Conservation (phyloP, 1,139 yeast species). For the Suhomyces guaymorum region DNA sequence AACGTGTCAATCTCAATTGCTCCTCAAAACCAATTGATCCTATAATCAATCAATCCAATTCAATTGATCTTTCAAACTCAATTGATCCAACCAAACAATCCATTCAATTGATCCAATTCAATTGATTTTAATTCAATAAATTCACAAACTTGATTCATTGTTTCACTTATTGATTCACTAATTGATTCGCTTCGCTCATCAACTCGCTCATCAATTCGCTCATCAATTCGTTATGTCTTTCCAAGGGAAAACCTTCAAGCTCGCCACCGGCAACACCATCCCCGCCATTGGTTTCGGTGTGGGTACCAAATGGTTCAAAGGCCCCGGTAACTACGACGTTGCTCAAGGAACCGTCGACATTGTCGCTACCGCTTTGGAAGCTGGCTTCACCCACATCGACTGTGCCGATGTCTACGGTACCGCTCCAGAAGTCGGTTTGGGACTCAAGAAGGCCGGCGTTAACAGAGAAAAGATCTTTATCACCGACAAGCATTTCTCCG, state of each 20-base stretch:
- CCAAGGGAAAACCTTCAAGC: conserved; percentile 21
- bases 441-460: conserved; percentile 24
- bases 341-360: conserved; percentile 25
- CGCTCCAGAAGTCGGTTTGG: conserved; percentile 34
- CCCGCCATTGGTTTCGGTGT: conserved; percentile 39
- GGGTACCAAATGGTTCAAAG: conserved; percentile 39
- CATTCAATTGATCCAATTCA: too few species aligned
- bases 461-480: conserved; percentile 51
- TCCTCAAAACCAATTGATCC: too few species aligned
- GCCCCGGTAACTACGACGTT: conserved; percentile 20
- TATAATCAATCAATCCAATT: too few species aligned
- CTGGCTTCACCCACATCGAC: conserved; percentile 39
- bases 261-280: conserved; percentile 25
- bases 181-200: too few species aligned
- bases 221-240: too few species aligned
- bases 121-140: too few species aligned
- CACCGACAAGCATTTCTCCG: conserved; percentile 51
- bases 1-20: too few species aligned
- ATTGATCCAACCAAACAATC: too few species aligned
- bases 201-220: too few species aligned
- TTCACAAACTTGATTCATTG: too few species aligned
- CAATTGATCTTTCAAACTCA: too few species aligned
- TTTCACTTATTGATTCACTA: too few species aligned
- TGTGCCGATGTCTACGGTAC: conserved; percentile 41
- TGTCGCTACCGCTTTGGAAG: conserved; percentile 27